These are phyloP conservation scores for Globisporangium cederbergense DNA, from an alignment of 352 stramenopile species.

Conservation along the genomic window DNA sequence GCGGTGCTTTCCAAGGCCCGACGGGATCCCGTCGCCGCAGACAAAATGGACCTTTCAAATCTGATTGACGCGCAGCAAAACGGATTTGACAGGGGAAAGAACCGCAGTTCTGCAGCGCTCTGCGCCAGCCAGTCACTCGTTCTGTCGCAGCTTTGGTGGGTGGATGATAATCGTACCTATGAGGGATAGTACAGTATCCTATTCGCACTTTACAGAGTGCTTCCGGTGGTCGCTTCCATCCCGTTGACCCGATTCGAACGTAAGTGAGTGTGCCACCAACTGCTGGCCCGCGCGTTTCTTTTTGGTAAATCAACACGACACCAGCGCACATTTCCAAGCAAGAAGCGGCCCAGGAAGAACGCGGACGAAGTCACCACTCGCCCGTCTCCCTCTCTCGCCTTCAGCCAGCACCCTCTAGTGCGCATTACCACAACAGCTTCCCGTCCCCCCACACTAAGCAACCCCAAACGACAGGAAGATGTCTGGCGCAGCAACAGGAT, in stretches of 20 bases:
- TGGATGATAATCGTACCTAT: too few species aligned
- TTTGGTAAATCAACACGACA: background rate
- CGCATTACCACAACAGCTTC: background rate
- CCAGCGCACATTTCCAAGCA: too few species aligned
- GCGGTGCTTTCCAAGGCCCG: too few species aligned
- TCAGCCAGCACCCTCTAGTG: background rate
- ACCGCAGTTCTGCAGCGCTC: background rate
- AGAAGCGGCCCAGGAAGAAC: too few species aligned
- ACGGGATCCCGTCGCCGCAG: too few species aligned
- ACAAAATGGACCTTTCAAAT: background rate
- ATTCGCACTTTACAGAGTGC: background rate
- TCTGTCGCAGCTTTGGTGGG: background rate
- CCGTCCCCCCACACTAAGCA: background rate
- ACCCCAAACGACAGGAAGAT: background rate
- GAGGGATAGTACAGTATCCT: too few species aligned
- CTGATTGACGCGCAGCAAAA: background rate
- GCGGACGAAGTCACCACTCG: too few species aligned
- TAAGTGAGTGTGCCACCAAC: too few species aligned
- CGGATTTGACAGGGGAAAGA: background rate
- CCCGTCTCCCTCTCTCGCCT: background rate
- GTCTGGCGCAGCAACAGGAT: constrained; percentile 27
- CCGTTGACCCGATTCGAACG: background rate
- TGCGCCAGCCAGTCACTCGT: background rate
- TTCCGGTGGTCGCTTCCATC: background rate
- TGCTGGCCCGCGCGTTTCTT: background rate